These are phyloP conservation scores for Pseudomicrostroma phylloplanum DNA, from an alignment of 1,284 basidiomycete genomes.

Conservation along the genomic window DNA sequence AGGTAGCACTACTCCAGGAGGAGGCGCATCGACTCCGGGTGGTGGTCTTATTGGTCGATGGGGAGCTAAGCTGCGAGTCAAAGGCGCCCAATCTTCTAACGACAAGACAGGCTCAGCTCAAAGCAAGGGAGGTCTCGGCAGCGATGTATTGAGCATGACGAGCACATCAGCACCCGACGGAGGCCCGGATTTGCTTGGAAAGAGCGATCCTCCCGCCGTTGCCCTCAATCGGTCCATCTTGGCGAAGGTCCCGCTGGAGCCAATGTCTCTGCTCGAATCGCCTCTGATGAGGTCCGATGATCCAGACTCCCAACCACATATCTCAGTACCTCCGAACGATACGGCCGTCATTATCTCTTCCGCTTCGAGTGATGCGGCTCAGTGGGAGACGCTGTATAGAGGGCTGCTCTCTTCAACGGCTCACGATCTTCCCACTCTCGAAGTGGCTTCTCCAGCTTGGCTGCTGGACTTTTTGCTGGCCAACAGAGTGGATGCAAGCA, in stretches of 20 bases:
- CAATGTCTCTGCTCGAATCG: conserved; percentile 22
- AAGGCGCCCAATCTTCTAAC: too few relatives aligned
- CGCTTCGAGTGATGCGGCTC: conserved; percentile 64
- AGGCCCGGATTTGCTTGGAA: not conserved
- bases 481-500: conserved; percentile 28
- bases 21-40: not conserved
- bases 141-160: too few relatives aligned
- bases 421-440: conserved; percentile 63
- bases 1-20: not conserved
- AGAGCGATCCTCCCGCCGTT: not conserved
- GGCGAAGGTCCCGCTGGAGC: conserved; percentile 1
- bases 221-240: not conserved
- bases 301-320: conserved; percentile 59
- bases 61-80: not conserved
- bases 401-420: conserved; percentile 64
- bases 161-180: too few relatives aligned
- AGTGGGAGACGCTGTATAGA: conserved; percentile 69
- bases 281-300: conserved; percentile 55
- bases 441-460: conserved; percentile 78
- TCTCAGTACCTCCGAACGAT: conserved; percentile 53
- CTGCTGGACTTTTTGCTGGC: conserved; percentile 74
- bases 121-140: too few relatives aligned
- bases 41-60: not conserved
- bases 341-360: conserved; percentile 75
- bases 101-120: too few relatives aligned